Base-by-base conservation (phyloP, 441 rosid species). In the Populus hybrid region DNA sequence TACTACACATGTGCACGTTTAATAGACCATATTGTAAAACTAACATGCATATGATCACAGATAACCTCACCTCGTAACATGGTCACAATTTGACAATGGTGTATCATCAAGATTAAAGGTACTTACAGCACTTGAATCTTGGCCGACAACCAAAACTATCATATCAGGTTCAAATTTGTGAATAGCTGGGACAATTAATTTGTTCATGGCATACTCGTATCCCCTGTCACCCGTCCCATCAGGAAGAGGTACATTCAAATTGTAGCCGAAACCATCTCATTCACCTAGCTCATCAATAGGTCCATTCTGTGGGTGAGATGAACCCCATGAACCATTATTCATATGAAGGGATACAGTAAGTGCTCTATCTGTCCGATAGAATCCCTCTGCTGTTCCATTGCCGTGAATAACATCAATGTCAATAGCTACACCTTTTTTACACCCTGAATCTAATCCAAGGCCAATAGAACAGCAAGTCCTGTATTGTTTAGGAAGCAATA, bases 251-350 rank as follows among this genome's bases (percentile, higher is more conserved):
- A 93, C 83, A 79, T 94, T 94, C 78, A 94, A 69, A 81, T 93
- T 94, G 79, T 88, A 94, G 53, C 97, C 98, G 9, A 84, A 85
- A 9, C 97, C 98, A 64, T 86, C 86, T 7, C 80, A 93, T 80
- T 89, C 87, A 75, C 98, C 97, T 38, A 93, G 84, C 81, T 94
- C 97, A 86, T 90, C 87, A 23, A 89, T 68, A 3, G 89, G 74
- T 71, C 98, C 98, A 26, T 75, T 84, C 75, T 94, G 97, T 0
- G 94, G 97, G 75, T 94, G 97, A 77, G 98, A 91, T 35, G 92
- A 90, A 14, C 97, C 97, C 97, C 97, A 94, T 0, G 97, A 90
- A 26, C 98, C 95, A 68, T 94, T 97, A 81, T 93, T 90, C 98
- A 94, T 94, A 79, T 94, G 98, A 11, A 94, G 94, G 5, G 97